phyloP scores from a whole-genome alignment of 768 basidiomycete genomes.

The Lepiota brunneoincarnata region DNA sequence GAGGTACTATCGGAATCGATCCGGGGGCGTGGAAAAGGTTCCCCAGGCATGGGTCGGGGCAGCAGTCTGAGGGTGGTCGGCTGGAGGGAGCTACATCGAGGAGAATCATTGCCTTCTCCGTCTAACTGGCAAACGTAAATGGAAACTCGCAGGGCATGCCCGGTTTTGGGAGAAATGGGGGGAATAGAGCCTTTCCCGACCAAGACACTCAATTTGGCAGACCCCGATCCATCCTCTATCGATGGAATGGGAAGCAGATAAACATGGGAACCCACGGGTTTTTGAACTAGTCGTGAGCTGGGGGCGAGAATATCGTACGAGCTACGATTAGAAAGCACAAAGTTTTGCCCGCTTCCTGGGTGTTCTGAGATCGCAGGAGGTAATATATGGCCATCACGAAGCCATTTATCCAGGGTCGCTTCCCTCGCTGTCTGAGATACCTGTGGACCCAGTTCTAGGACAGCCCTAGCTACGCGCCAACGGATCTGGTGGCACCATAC shows the following conservation, averaged over 20 bases:
- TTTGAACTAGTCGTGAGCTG: constrained; percentile 38
- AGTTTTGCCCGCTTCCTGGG: neutral
- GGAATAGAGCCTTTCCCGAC: constrained; percentile 58
- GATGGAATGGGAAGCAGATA: constrained; percentile 51
- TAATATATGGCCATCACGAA: constrained; percentile 56
- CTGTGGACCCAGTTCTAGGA: constrained; percentile 60
- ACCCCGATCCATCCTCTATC: constrained; percentile 6
- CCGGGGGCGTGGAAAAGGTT: constrained; percentile 60
- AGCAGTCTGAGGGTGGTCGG: constrained; percentile 58
- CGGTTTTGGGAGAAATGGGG: constrained; percentile 47
- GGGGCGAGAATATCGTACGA: constrained; percentile 35
- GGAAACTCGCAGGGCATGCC: constrained; percentile 41
- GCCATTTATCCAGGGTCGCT: constrained; percentile 58
- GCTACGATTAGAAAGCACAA: constrained; percentile 21
- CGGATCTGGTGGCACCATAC: constrained; percentile 99
- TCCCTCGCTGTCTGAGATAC: constrained; percentile 25
- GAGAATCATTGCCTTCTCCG: constrained; percentile 18
- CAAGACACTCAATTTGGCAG: constrained; percentile 47
- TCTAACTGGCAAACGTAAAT: constrained; percentile 42
- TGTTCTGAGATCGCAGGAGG: constrained; percentile 25
- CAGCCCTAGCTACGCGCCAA: constrained; percentile 79
- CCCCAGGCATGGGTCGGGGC: constrained; percentile 53
- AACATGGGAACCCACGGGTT: constrained; percentile 38
- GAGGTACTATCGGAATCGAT: constrained; percentile 51
- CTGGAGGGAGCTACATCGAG: constrained; percentile 35